Evolutionary conservation across 305 asterid species (phyloP).

Genomic region (Fraxinus greggii): DNA sequence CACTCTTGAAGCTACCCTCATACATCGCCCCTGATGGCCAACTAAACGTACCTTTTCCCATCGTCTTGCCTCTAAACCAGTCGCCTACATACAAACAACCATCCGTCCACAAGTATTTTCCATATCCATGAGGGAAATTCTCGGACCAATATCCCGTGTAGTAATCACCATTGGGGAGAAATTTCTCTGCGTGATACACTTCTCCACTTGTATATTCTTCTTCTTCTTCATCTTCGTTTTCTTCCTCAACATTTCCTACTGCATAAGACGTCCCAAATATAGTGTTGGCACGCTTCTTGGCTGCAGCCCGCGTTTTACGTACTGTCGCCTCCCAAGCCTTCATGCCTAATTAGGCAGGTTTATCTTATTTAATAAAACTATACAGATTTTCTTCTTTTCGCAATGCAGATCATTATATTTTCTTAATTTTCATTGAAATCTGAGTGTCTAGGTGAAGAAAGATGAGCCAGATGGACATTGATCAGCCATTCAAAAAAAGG

Average conservation of each 20-base stretch:
- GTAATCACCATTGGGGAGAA: conserved; percentile 86
- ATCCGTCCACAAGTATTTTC: conserved; percentile 91
- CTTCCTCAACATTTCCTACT: conserved; percentile 38
- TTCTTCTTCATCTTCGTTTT: conserved; percentile 35
- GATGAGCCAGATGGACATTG: conserved; percentile 20
- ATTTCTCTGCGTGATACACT: conserved; percentile 73
- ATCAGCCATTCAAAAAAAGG: conserved; percentile 33
- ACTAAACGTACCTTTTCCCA: conserved; percentile 57
- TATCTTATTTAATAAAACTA: background rate
- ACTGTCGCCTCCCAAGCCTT: conserved; percentile 99
- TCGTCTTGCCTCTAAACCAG: conserved; percentile 61
- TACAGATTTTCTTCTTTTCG: background rate
- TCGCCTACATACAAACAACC: conserved; percentile 79
- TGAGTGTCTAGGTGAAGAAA: background rate
- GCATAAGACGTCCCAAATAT: conserved; percentile 65
- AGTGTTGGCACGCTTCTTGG: conserved; percentile 82
- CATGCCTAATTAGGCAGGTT: conserved; percentile 40
- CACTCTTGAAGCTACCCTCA: conserved; percentile 78
- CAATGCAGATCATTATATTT: background rate
- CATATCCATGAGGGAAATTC: conserved; percentile 67
- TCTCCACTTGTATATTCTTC: conserved; percentile 56
- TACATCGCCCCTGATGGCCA: conserved; percentile 75
- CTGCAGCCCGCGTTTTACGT: conserved; percentile 82
- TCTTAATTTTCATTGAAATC: background rate
- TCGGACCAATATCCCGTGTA: conserved; percentile 83